These are phyloP conservation scores for Stagonosporopsis rhizophila DNA, from an alignment of 2,329 filamentous ascomycete genomes.

Conservation along the genomic window DNA sequence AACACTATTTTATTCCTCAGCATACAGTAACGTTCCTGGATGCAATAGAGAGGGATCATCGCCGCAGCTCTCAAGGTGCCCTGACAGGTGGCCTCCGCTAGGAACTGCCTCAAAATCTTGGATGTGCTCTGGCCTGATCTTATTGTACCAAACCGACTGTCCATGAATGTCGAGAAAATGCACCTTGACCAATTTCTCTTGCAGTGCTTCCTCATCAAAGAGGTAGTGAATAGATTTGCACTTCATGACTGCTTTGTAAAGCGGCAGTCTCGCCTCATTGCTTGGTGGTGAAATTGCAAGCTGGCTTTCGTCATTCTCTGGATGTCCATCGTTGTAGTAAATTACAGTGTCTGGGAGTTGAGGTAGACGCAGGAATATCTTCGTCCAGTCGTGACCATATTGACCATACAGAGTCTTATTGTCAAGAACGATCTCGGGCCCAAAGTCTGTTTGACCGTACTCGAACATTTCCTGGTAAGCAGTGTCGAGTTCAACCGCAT, in stretches of 20 bases:
- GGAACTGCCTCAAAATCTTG: not conserved
- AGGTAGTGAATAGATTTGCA: not conserved
- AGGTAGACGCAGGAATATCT: constrained; percentile 1
- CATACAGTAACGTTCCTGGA: not conserved
- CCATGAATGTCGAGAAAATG: not conserved
- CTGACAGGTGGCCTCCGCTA: not conserved
- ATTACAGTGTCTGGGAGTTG: not conserved
- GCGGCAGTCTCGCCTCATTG: not conserved
- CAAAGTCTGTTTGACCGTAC: not conserved
- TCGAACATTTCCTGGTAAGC: not conserved
- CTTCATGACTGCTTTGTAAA: not conserved
- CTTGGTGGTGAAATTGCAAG: not conserved
- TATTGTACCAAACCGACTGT: not conserved
- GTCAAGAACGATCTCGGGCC: not conserved
- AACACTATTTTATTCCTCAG: too few relatives aligned
- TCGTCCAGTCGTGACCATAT: not conserved
- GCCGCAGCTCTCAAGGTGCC: not conserved
- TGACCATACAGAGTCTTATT: not conserved
- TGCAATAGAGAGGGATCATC: not conserved
- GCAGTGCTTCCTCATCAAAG: not conserved
- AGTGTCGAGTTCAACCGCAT: not conserved
- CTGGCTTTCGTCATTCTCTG: not conserved
- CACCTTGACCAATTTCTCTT: not conserved
- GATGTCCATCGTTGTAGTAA: not conserved
- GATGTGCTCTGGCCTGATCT: not conserved